A percentile compares a stretch with the other conserved stretches of the same genome.
These are phyloP conservation scores for Ophiosphaerella narmari DNA, from an alignment of 2,329 filamentous ascomycete species.

Conservation along the genomic window DNA sequence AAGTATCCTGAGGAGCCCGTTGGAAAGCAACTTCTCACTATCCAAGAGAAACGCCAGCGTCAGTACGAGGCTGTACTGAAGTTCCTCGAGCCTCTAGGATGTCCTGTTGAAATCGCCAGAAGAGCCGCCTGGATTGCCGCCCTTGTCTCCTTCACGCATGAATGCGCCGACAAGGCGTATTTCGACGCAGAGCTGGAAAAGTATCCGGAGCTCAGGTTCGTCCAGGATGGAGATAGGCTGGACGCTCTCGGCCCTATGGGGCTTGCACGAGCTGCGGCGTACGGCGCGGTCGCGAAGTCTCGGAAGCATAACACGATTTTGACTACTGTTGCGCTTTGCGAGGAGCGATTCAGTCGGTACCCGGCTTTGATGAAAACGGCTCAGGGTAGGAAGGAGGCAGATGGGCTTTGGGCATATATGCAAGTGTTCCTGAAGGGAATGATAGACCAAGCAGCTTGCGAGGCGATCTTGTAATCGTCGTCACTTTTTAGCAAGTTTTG, in stretches of 20 bases:
- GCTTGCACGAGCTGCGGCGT: conserved; percentile 75
- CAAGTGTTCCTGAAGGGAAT: too few relatives aligned
- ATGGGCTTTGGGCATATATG: background rate
- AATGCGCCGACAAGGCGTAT: conserved; percentile 65
- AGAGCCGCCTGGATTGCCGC: conserved; percentile 60
- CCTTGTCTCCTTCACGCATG: conserved; percentile 75
- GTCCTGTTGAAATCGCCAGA: conserved; percentile 59
- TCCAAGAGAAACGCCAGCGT: conserved; percentile 53
- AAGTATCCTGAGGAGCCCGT: conserved; percentile 62
- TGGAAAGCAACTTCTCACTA: too few relatives aligned
- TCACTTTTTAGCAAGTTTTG: too few relatives aligned
- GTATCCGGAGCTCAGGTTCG: conserved; percentile 73
- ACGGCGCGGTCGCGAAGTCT: conserved; percentile 62
- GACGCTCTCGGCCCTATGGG: conserved; percentile 86
- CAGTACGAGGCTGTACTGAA: conserved; percentile 52
- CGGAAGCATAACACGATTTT: conserved; percentile 46
- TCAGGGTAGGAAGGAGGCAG: conserved; percentile 17
- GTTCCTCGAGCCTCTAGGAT: conserved; percentile 55
- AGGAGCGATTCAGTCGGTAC: conserved; percentile 12
- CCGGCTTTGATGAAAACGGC: conserved; percentile 26
- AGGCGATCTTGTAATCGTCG: too few relatives aligned
- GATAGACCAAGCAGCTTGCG: too few relatives aligned
- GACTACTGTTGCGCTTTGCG: conserved; percentile 10
- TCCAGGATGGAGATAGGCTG: conserved; percentile 87
- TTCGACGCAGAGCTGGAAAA: conserved; percentile 59